Conservation (phyloP, 352 stramenopile genomes). For the Globisporangium yorkense region DNA sequence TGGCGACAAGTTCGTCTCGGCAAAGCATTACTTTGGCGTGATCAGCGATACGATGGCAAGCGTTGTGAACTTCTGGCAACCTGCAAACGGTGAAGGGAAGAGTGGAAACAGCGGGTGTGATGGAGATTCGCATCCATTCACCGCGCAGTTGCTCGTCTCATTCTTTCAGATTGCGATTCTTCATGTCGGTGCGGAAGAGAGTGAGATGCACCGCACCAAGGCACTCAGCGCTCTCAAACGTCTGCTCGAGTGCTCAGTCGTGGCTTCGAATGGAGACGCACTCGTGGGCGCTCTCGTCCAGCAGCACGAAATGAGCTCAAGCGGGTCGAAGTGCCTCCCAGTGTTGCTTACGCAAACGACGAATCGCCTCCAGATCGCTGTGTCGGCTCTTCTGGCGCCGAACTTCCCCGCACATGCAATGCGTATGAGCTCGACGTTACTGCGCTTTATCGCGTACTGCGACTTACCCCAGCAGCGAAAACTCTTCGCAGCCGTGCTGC, state of each 20-base stretch:
- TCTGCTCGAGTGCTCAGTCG: constrained; percentile 6
- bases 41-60: constrained; percentile 12
- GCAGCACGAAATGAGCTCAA: constrained; percentile 3
- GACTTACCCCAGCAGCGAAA: constrained; percentile 37
- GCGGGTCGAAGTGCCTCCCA: constrained; percentile 3
- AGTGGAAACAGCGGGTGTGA: not conserved
- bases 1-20: constrained; percentile 23
- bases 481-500: constrained; percentile 41
- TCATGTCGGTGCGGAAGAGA: constrained; percentile 40
- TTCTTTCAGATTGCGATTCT: constrained; percentile 41
- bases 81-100: not conserved
- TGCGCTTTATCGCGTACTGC: constrained; percentile 33
- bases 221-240: constrained; percentile 19
- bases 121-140: not conserved
- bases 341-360: constrained; percentile 17
- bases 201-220: constrained; percentile 24
- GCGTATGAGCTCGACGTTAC: constrained; percentile 31
- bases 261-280: constrained; percentile 6
- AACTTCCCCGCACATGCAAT: constrained; percentile 26
- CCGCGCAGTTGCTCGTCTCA: constrained; percentile 24
- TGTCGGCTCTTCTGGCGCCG: constrained; percentile 24
- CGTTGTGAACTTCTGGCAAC: constrained; percentile 2
- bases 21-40: constrained; percentile 35
- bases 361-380: constrained; percentile 26
- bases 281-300: constrained; percentile 20